Percentiles rank a stretch among this genome's conserved stretches.
These are phyloP conservation scores for Triticum aestivum DNA, from an alignment of 176 grass and related monocot species.

Conservation along the genomic window DNA sequence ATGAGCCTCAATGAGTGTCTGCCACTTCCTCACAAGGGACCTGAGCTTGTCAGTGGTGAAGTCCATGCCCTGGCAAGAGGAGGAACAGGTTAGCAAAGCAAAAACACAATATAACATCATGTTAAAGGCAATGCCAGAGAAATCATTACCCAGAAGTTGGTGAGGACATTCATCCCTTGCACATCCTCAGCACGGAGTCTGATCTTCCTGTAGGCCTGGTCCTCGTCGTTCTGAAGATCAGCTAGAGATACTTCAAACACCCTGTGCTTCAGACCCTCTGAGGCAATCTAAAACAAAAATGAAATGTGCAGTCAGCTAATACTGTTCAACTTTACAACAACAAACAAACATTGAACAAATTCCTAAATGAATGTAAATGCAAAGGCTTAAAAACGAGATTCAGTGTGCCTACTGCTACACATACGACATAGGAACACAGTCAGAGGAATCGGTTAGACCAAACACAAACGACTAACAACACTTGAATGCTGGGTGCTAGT, in stretches of 20 bases:
- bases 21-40: conserved; percentile 85
- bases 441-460: not conserved
- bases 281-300: conserved; percentile 66
- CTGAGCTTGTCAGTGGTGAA: conserved; percentile 85
- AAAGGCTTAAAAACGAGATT: too few relatives aligned
- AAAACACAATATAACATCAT: not conserved
- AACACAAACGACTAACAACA: not conserved
- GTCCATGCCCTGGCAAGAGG: conserved; percentile 54
- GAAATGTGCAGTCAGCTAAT: not conserved
- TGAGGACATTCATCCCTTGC: conserved; percentile 78
- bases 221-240: conserved; percentile 81
- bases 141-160: conserved; percentile 80
- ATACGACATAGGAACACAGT: not conserved
- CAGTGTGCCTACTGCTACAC: too few relatives aligned
- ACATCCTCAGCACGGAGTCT: conserved; percentile 80
- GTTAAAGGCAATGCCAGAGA: not conserved
- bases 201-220: conserved; percentile 90
- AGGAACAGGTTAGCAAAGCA: not conserved
- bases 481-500: not conserved
- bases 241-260: conserved; percentile 86
- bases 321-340: too few relatives aligned
- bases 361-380: too few relatives aligned
- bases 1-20: conserved; percentile 85
- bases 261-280: conserved; percentile 83
- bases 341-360: too few relatives aligned